These are phyloP conservation scores for Chaetomium cochliodes DNA, from an alignment of 495 filamentous ascomycete genomes.

Conservation along the genomic window DNA sequence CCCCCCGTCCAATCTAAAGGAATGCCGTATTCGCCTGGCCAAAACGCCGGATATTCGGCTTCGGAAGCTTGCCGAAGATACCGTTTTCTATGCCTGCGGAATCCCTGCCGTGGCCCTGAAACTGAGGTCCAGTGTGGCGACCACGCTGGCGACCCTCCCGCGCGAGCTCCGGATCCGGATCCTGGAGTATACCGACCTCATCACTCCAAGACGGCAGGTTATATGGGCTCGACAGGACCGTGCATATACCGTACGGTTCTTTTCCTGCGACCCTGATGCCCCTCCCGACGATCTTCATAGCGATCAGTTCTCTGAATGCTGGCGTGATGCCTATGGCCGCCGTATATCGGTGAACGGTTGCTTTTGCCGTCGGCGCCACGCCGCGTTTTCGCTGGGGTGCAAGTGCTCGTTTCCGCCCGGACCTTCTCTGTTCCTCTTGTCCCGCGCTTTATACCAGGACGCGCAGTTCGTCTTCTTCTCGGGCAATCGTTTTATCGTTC, in stretches of 20 bases:
- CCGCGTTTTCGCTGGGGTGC: not conserved
- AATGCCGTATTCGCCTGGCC: conserved; percentile 6
- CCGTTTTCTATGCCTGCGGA: not conserved
- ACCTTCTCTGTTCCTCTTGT: not conserved
- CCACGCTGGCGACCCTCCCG: not conserved
- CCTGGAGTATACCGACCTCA: conserved; percentile 14
- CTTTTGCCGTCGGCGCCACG: conserved; percentile 3
- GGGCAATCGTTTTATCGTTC: not conserved
- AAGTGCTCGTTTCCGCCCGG: conserved; percentile 3
- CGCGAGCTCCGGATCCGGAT: conserved; percentile 10
- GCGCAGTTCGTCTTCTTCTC: conserved; percentile 10
- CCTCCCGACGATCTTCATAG: not conserved
- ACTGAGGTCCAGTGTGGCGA: not conserved
- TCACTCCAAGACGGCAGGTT: not conserved
- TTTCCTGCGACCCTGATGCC: not conserved
- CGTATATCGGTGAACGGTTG: not conserved
- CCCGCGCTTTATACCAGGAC: not conserved
- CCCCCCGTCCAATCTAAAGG: not conserved
- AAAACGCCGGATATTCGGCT: not conserved
- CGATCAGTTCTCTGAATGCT: not conserved
- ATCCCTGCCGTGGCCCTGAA: not conserved
- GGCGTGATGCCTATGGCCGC: not conserved
- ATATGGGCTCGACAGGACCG: not conserved
- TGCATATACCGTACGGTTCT: not conserved
- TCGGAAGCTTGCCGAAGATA: not conserved